These are phyloP conservation scores for Zopfochytrium polystomum DNA, from an alignment of 371 early-diverging fungal genomes.

Conservation along the genomic window DNA sequence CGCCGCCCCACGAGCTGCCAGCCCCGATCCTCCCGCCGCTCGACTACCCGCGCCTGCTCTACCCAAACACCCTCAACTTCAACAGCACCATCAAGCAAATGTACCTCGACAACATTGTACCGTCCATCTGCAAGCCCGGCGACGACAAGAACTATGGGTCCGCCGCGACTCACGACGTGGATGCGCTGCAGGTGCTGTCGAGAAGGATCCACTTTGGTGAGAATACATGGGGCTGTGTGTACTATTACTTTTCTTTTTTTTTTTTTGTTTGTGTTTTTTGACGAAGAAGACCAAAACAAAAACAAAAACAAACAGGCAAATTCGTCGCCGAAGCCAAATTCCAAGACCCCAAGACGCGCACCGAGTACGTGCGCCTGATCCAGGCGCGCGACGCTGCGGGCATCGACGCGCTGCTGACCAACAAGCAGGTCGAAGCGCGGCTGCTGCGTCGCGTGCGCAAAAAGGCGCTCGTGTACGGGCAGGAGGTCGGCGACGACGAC, in stretches of 20 bases:
- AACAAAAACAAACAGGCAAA: constrained; percentile 78
- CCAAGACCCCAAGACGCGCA: constrained; percentile 66
- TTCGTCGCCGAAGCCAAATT: constrained; percentile 96
- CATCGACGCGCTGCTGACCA: constrained; percentile 77
- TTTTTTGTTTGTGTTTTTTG: neutral
- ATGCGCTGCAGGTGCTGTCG: constrained; percentile 86
- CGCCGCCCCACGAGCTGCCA: constrained; percentile 60
- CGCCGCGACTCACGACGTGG: constrained; percentile 87
- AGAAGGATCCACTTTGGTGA: constrained; percentile 92
- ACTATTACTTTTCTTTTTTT: neutral
- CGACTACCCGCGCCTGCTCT: constrained; percentile 69
- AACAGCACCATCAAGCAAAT: constrained; percentile 75
- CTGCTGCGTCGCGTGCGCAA: constrained; percentile 75
- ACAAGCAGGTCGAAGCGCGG: constrained; percentile 75
- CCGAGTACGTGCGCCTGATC: constrained; percentile 81
- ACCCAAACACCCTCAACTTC: constrained; percentile 75
- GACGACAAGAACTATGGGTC: constrained; percentile 92
- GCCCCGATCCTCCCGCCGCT: constrained; percentile 81
- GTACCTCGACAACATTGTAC: constrained; percentile 57
- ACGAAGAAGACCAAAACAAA: too few relatives aligned
- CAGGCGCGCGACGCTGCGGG: constrained; percentile 67
- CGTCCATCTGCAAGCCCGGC: constrained; percentile 33
- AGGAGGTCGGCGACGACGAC: constrained; percentile 56
- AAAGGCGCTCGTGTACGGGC: constrained; percentile 91
- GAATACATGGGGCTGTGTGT: neutral